These are phyloP conservation scores for Xylariaceae sp. DNA, from an alignment of 2,329 filamentous ascomycete species.

Conservation along the genomic window DNA sequence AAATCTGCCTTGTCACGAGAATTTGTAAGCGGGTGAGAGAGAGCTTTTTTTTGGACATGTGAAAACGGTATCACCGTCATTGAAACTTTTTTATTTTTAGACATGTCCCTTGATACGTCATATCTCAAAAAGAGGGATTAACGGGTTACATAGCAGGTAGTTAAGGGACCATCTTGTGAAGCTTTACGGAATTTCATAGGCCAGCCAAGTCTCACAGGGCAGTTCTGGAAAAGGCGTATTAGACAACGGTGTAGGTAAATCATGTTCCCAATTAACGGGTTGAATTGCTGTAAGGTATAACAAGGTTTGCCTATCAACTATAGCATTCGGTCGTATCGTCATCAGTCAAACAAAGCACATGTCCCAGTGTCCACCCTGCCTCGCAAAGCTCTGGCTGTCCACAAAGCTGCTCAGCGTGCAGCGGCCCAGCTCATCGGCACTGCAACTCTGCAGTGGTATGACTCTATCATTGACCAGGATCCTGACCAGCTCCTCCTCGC, in stretches of 20 bases:
- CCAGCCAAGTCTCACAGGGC: background rate
- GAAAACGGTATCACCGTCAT: background rate
- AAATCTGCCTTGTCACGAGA: slow-evolving; percentile 20
- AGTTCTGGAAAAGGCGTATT: background rate
- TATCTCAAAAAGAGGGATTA: background rate
- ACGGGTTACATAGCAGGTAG: no score
- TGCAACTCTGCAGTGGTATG: slow-evolving; percentile 70
- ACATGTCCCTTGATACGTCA: background rate
- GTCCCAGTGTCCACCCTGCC: slow-evolving; percentile 72
- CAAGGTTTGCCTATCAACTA: background rate
- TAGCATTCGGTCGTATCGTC: no score
- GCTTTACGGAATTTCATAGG: background rate
- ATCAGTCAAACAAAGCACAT: slow-evolving; percentile 54
- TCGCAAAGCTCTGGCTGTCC: slow-evolving; percentile 73
- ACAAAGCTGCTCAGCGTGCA: slow-evolving; percentile 74
- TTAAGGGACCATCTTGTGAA: no score
- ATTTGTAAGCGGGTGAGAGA: background rate
- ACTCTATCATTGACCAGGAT: slow-evolving; percentile 85
- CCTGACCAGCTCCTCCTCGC: slow-evolving; percentile 70
- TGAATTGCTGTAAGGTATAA: background rate
- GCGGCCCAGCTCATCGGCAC: slow-evolving; percentile 68
- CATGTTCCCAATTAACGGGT: background rate
- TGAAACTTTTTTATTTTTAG: background rate
- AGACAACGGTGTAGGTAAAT: background rate
- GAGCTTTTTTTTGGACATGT: background rate